These are phyloP conservation scores for Coniella lustricola DNA, from an alignment of 2,329 filamentous ascomycete species.

Conservation along the genomic window DNA sequence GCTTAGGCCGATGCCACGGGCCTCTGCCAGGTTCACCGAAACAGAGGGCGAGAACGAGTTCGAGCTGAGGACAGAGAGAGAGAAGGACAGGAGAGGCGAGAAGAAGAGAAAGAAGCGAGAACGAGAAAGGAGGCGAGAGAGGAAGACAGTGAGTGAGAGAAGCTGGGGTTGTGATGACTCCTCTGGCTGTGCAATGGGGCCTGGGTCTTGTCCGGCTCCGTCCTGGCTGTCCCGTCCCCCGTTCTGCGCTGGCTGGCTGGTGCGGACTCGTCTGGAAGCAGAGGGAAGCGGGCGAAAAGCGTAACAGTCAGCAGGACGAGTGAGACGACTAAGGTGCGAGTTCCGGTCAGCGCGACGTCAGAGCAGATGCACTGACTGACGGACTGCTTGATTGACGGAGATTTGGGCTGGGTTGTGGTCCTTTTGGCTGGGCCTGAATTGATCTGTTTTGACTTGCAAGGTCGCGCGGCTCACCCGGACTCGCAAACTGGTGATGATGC, in stretches of 20 bases:
- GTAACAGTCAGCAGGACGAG: conserved; percentile 4
- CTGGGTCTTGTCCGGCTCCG: not conserved
- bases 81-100: too few species aligned
- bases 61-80: too few species aligned
- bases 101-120: not conserved
- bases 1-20: too few species aligned
- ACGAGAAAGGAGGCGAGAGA: not conserved
- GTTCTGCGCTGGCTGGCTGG: too few species aligned
- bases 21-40: too few species aligned
- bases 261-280: not conserved
- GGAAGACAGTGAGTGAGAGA: not conserved
- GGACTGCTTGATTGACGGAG: too few species aligned
- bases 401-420: too few species aligned
- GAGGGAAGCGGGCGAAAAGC: not conserved
- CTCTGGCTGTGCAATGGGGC: not conserved
- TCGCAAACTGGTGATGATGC: not conserved
- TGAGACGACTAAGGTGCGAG: not conserved
- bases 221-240: too few species aligned
- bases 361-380: not conserved
- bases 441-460: too few species aligned
- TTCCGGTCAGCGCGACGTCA: conserved; percentile 2
- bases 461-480: too few species aligned
- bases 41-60: too few species aligned
- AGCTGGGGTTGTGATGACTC: conserved; percentile 3
- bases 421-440: too few species aligned